A percentile compares a stretch with the other conserved stretches of the same genome.
Conservation (phyloP, 2,329 filamentous ascomycete genomes). For the Acephala macrosclerotiorum region DNA sequence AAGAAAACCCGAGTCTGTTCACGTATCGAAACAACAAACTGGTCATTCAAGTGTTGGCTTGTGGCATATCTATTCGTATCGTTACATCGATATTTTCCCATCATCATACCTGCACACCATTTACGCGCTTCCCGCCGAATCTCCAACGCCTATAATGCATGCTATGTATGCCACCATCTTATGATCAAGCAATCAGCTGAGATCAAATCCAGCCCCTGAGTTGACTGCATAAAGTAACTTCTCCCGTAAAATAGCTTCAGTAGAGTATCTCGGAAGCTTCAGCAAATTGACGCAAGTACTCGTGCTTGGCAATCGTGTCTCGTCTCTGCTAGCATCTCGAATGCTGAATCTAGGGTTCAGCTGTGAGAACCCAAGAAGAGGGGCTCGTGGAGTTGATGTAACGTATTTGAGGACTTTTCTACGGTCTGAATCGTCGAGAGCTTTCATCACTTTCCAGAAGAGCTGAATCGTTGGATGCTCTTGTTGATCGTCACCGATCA, state of each 20-base stretch:
- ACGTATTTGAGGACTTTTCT: slow-evolving; percentile 94
- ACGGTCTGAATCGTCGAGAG: slow-evolving; percentile 77
- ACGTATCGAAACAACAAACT: too few relatives aligned
- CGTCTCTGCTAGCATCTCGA: slow-evolving; percentile 79
- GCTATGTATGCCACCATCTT: background rate
- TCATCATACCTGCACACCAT: background rate
- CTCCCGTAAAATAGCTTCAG: slow-evolving; percentile 68
- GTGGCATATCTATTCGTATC: background rate
- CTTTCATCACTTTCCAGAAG: slow-evolving; percentile 90
- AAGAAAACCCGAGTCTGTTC: background rate
- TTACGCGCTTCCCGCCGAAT: background rate
- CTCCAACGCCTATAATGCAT: slow-evolving; percentile 11
- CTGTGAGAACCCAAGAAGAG: slow-evolving; percentile 86
- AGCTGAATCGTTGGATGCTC: slow-evolving; percentile 87
- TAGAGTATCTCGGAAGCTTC: slow-evolving; percentile 85
- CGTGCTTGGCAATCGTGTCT: slow-evolving; percentile 84
- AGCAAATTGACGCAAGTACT: slow-evolving; percentile 96
- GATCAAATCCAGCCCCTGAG: slow-evolving; percentile 90
- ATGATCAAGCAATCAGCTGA: slow-evolving; percentile 47
- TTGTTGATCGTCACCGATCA: slow-evolving; percentile 83
- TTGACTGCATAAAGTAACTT: slow-evolving; percentile 92
- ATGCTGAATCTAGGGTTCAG: slow-evolving; percentile 90
- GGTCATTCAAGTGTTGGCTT: background rate
- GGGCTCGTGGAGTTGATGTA: slow-evolving; percentile 89
- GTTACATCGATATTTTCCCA: background rate